These are phyloP conservation scores for Cryptosporidium muris DNA, from an alignment of 169 alveolate genomes.

Conservation along the genomic window DNA sequence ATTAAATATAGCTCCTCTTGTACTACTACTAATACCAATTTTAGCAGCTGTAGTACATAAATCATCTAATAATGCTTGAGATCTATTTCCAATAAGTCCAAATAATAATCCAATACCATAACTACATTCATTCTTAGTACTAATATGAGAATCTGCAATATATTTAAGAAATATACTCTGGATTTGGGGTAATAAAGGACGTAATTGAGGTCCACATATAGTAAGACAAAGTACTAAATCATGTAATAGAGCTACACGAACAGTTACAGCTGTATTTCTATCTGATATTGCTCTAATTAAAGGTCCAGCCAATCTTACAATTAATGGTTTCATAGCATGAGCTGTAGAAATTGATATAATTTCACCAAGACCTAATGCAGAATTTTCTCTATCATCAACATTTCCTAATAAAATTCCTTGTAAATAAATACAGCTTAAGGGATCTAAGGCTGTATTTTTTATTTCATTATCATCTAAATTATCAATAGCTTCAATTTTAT, in stretches of 20 bases:
- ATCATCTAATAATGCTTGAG: slow-evolving; percentile 72
- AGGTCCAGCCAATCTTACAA: slow-evolving; percentile 78
- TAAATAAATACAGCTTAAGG: slow-evolving; percentile 43
- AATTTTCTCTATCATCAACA: slow-evolving; percentile 59
- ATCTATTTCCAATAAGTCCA: slow-evolving; percentile 54
- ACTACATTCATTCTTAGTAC: slow-evolving; percentile 56
- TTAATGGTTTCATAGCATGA: slow-evolving; percentile 72
- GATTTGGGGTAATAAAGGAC: slow-evolving; percentile 81
- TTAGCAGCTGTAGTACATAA: slow-evolving; percentile 65
- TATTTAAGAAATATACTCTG: slow-evolving; percentile 79
- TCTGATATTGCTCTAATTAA: slow-evolving; percentile 77
- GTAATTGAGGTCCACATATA: slow-evolving; percentile 73
- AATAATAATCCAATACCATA: slow-evolving; percentile 58
- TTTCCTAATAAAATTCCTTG: slow-evolving; percentile 61
- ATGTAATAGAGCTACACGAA: slow-evolving; percentile 74
- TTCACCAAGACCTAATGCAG: slow-evolving; percentile 70
- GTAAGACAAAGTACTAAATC: slow-evolving; percentile 73
- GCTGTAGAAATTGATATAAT: slow-evolving; percentile 40
- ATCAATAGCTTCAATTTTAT: neutral
- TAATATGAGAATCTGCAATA: slow-evolving; percentile 70
- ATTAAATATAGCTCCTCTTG: slow-evolving; percentile 88
- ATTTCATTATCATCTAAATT: neutral
- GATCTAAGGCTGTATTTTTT: slow-evolving; percentile 18
- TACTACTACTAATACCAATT: slow-evolving; percentile 82
- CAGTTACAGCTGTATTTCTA: slow-evolving; percentile 70